Evolutionary conservation across 768 basidiomycete genomes (phyloP), one percentile per base, ranked within the genome.

Genomic region (Mycena belliarum): DNA sequence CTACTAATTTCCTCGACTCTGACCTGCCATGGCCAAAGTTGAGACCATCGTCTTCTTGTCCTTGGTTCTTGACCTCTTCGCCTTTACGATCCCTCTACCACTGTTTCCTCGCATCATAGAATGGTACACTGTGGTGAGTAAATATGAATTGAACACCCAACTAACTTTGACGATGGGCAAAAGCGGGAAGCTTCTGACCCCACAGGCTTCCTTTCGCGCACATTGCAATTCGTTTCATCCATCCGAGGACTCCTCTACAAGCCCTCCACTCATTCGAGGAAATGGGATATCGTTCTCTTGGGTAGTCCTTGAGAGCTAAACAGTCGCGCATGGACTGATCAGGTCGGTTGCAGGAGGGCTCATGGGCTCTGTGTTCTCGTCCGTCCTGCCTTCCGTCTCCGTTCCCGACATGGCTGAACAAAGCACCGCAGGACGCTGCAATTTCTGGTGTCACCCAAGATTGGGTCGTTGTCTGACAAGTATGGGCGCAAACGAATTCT

Each of bases 51-150:
- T 98, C 43, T 98, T 99, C 73, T 68, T 93, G 50, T 95, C 95
- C 2, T 78, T 99, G 28, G 80, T 99, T 24, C 80, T 98, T 40
- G 96, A 99, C 72, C 83, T 99, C 23, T 76, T 80, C 81, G 92
- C 93, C 14, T 96, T 95, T 73, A 97, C 93, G 23, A 91, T 96
- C 44, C 95, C 94, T 11, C 80, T 98, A n/a, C 96, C 96, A 21
- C 83, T 98, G 28, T 98, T 98, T 72, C 96, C 96, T n/a, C 85
- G 95, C n/a, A 79, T 98, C 48, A 95, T 97, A 41, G 88, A 95
- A 74, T 94, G 90, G 90, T 95, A 94, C 69, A 87, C 86, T 1
- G 72, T 84, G 68, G 91, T 89, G 63, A 66, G 83, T 15, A 40
- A 26, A 23, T 20, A 43, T 28, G 20, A 35, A 52, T 11, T 14